A percentile compares a stretch with the other conserved stretches of the same genome.
phyloP scores from a whole-genome alignment of 306 rosid genomes.

The Styphnolobium japonicum region DNA sequence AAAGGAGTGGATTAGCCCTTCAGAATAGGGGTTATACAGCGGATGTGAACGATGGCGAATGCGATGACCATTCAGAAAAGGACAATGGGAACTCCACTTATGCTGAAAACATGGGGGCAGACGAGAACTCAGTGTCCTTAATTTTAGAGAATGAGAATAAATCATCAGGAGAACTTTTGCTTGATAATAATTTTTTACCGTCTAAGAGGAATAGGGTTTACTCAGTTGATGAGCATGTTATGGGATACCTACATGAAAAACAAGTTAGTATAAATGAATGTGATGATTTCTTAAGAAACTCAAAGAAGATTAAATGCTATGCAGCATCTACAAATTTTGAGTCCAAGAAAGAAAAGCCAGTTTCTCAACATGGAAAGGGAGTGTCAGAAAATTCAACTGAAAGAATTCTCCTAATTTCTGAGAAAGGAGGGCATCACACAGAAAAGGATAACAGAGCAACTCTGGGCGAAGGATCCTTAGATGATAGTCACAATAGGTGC shows the following conservation, averaged over 20 bases:
- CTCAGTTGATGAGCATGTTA: slow-evolving; percentile 26
- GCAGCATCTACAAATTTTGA: slow-evolving; percentile 25
- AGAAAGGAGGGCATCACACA: slow-evolving; percentile 21
- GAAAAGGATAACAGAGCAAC: slow-evolving; percentile 21
- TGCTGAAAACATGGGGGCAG: slow-evolving; percentile 29
- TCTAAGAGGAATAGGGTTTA: slow-evolving; percentile 41
- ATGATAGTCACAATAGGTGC: slow-evolving; percentile 28
- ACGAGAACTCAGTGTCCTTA: slow-evolving; percentile 25
- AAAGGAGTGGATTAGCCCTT: slow-evolving; percentile 45
- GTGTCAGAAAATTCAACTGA: slow-evolving; percentile 32
- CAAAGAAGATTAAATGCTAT: slow-evolving; percentile 42
- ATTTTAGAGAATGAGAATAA: slow-evolving; percentile 29
- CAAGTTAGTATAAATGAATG: slow-evolving; percentile 15
- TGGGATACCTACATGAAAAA: slow-evolving; percentile 14
- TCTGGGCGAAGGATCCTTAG: slow-evolving; percentile 20
- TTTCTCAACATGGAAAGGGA: slow-evolving; percentile 28
- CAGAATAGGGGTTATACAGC: slow-evolving; percentile 17
- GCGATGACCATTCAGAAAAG: slow-evolving; percentile 18
- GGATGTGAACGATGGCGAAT: slow-evolving; percentile 19
- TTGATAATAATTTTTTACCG: slow-evolving; percentile 22
- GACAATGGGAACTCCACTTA: slow-evolving; percentile 18
- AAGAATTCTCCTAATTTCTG: slow-evolving; percentile 13
- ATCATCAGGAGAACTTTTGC: slow-evolving; percentile 7
- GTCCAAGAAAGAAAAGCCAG: slow-evolving; percentile 28
- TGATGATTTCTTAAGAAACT: slow-evolving; percentile 27